A percentile compares a stretch with the other conserved stretches of the same genome.
Evolutionary conservation across 2,329 filamentous ascomycete species (phyloP).

Genomic region (Botrytis deweyae): DNA sequence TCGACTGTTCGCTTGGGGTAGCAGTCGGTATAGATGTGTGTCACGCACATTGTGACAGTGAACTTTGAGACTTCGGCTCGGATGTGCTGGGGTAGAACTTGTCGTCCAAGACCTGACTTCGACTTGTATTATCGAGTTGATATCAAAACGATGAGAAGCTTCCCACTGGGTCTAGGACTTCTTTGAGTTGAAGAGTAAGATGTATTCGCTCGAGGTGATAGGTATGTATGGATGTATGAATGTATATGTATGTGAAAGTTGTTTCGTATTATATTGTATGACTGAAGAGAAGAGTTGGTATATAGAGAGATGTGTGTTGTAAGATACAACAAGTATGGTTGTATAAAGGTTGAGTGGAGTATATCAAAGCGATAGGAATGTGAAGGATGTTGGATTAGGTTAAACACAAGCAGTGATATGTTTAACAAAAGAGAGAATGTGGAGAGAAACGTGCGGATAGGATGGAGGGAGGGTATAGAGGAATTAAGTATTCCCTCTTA

Average conservation of each 20-base stretch:
- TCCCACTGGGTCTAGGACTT: slow-evolving; percentile 11
- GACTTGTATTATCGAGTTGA: neutral
- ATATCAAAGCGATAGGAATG: slow-evolving; percentile 16
- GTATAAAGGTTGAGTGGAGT: neutral
- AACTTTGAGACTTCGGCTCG: neutral
- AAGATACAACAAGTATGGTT: neutral
- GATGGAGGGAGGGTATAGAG: slow-evolving; percentile 13
- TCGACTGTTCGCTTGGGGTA: slow-evolving; percentile 45
- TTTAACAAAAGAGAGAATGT: slow-evolving; percentile 17
- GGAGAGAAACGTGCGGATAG: neutral
- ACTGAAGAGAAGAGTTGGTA: neutral
- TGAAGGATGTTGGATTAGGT: slow-evolving; percentile 6
- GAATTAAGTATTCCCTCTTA: slow-evolving; percentile 21
- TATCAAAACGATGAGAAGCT: slow-evolving; percentile 12
- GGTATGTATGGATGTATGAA: neutral
- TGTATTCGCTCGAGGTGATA: neutral
- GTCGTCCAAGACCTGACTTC: slow-evolving; percentile 9
- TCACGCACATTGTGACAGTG: slow-evolving; percentile 50
- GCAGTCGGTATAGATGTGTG: slow-evolving; percentile 48
- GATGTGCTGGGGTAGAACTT: slow-evolving; percentile 8
- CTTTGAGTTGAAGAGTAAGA: neutral
- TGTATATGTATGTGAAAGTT: neutral
- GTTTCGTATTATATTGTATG: neutral
- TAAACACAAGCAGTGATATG: slow-evolving; percentile 6
- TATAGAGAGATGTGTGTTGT: neutral